These are phyloP conservation scores for Nasturtium officinale DNA, from an alignment of 345 rosid genomes.

Conservation along the genomic window DNA sequence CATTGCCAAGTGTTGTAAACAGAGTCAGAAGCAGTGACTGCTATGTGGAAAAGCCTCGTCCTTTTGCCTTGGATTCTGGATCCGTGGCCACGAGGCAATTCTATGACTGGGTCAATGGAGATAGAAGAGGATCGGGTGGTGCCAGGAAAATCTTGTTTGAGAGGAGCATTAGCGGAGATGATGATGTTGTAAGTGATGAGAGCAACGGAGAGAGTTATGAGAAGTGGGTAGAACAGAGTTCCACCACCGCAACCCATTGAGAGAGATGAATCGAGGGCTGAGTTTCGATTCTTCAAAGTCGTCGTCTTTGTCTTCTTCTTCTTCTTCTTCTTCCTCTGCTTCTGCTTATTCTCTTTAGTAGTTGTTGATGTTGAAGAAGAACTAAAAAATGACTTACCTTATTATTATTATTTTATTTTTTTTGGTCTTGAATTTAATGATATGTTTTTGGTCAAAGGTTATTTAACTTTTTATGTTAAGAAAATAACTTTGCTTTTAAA, in stretches of 20 bases:
- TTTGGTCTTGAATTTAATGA: no score
- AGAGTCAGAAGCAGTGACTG: slow-evolving; percentile 92
- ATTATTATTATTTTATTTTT: no score
- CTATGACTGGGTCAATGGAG: slow-evolving; percentile 68
- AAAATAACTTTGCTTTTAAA: not conserved
- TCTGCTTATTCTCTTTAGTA: not conserved
- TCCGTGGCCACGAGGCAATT: slow-evolving; percentile 64
- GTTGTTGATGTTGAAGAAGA: not conserved
- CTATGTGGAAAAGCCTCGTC: slow-evolving; percentile 84
- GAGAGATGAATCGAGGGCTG: slow-evolving; percentile 3
- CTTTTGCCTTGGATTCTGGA: slow-evolving; percentile 39
- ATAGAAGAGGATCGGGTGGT: slow-evolving; percentile 48
- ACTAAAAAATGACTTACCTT: not conserved
- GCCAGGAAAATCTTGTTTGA: slow-evolving; percentile 79
- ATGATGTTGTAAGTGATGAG: slow-evolving; percentile 95
- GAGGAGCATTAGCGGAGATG: slow-evolving; percentile 92
- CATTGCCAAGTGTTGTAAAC: slow-evolving; percentile 99
- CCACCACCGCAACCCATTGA: slow-evolving; percentile 71
- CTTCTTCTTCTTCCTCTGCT: no score
- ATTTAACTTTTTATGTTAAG: no score
- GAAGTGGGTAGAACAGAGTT: slow-evolving; percentile 66
- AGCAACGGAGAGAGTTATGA: slow-evolving; percentile 76
- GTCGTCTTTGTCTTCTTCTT: slow-evolving; percentile 30
- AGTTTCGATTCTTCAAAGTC: slow-evolving; percentile 36
- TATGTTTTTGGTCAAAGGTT: no score